A percentile compares a stretch with the other conserved stretches of the same genome.
Evolutionary conservation across 441 rosid species (phyloP).

Genomic region (Mallotus japonicus): DNA sequence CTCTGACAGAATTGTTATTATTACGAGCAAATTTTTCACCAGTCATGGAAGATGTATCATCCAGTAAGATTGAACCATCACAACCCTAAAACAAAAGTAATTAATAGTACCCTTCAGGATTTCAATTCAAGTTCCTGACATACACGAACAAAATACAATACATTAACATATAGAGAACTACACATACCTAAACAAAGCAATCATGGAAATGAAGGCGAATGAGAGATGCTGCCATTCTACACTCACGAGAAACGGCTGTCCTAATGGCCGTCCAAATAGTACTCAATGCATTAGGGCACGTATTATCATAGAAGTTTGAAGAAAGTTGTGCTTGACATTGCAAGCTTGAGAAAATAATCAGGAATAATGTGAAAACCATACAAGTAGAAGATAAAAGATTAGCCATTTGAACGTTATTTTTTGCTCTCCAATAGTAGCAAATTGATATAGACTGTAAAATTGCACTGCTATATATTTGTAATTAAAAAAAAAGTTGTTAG

Average conservation of each 20-base stretch:
- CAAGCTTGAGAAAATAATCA: neutral
- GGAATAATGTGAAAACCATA: neutral
- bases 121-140: neutral
- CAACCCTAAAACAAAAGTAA: conserved; percentile 41
- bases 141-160: no score
- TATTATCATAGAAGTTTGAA: conserved; percentile 37
- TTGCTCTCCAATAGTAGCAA: neutral
- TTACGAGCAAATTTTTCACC: conserved; percentile 42
- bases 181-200: conserved; percentile 52
- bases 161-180: neutral
- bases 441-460: no score
- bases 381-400: neutral
- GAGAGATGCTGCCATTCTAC: conserved; percentile 63
- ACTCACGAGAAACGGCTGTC: conserved; percentile 28
- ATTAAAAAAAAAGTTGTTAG: neutral
- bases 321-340: conserved; percentile 46
- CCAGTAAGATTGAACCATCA: conserved; percentile 56
- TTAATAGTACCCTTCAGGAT: neutral
- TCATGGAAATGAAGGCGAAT: conserved; percentile 65
- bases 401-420: neutral
- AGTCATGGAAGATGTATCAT: conserved; percentile 37
- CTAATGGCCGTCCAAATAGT: conserved; percentile 45
- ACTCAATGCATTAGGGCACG: conserved; percentile 46
- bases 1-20: conserved; percentile 44
- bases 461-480: neutral